Base-by-base conservation (phyloP, 768 basidiomycete genomes). In the Tricholoma sp. region DNA sequence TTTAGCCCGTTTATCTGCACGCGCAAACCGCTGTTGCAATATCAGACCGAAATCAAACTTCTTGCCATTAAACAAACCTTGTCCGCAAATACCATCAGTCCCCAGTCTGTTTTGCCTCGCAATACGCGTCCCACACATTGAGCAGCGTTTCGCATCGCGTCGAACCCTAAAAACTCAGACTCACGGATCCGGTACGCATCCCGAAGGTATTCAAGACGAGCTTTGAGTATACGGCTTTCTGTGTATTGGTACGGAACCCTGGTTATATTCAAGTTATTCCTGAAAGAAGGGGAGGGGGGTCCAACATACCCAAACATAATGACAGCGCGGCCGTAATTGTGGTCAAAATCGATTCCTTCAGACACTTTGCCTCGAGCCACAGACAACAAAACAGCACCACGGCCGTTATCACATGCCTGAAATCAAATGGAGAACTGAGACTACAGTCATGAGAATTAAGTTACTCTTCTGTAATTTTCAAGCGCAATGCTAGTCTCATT, bases 311-410 rank as follows among this genome's bases (percentile, higher is more conserved):
- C 97, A 76, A 99, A 98, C 97, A 99, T 98, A 70, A 99, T 94
- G 69, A 98, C 94, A 63, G 97, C 97, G 51, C 97, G 83, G 1
- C 97, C 97, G 68, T 98, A 99, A 70, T 99, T 98, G 73, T 99
- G 97, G 69, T 99, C 97, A 67, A 99, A 99, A 84, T 99, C 97
- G 66, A 99, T 99, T n/a, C 97, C 97, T 73, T 99, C 97, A 0
- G 97, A 98, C 0, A 99, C 97, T 71, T 99, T 99, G 3, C 97
- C 97, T 77, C 97, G 86, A 27, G 97, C 97, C 32, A 99, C 97
- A 21, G 97, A 98, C 39, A 99, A 78, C 29, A 99, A 78, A 27
- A 98, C 94, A 18, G 97, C 97, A 1, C 97, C 97, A 51, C 97
- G 85, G 41, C 97, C 97, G 68, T 99, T 99, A 71, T 98, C 94